Evolutionary conservation across 108 stramenopile genomes (phyloP).

Genomic region (Nannochloropsis oceanica): DNA sequence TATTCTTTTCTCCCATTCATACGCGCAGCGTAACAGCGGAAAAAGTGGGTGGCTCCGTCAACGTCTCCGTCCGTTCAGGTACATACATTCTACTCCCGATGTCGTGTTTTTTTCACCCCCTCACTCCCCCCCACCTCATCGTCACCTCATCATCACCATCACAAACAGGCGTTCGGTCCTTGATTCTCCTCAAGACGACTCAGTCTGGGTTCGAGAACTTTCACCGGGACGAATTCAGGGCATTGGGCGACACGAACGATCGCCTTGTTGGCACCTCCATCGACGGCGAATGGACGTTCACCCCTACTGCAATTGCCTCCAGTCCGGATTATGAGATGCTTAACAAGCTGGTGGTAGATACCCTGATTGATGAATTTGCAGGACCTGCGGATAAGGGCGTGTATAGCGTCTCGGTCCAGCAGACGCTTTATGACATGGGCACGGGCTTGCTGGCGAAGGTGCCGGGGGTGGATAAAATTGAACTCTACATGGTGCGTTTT

Average conservation of each 20-base stretch:
- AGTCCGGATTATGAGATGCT: background rate
- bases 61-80: background rate
- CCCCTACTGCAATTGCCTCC: background rate
- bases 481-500: slow-evolving; percentile 18
- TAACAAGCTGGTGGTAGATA: slow-evolving; percentile 8
- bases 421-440: slow-evolving; percentile 41
- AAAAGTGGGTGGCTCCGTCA: background rate
- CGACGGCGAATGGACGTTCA: slow-evolving; percentile 34
- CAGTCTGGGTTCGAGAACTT: slow-evolving; percentile 39
- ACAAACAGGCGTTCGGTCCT: background rate
- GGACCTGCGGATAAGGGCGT: slow-evolving; percentile 40
- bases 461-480: slow-evolving; percentile 15
- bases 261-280: slow-evolving; percentile 32
- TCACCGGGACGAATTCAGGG: slow-evolving; percentile 30
- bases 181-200: slow-evolving; percentile 39
- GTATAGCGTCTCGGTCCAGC: slow-evolving; percentile 37
- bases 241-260: slow-evolving; percentile 34
- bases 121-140: background rate
- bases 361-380: slow-evolving; percentile 30
- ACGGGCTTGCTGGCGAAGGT: slow-evolving; percentile 23
- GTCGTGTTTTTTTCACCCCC: background rate
- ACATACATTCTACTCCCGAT: background rate
- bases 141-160: too few species aligned
- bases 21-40: background rate
- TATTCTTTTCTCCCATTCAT: background rate